Percentiles rank a stretch among this genome's conserved stretches.
Evolutionary conservation across 345 rosid genomes (phyloP).

Genomic region (Cardamine resedifolia): DNA sequence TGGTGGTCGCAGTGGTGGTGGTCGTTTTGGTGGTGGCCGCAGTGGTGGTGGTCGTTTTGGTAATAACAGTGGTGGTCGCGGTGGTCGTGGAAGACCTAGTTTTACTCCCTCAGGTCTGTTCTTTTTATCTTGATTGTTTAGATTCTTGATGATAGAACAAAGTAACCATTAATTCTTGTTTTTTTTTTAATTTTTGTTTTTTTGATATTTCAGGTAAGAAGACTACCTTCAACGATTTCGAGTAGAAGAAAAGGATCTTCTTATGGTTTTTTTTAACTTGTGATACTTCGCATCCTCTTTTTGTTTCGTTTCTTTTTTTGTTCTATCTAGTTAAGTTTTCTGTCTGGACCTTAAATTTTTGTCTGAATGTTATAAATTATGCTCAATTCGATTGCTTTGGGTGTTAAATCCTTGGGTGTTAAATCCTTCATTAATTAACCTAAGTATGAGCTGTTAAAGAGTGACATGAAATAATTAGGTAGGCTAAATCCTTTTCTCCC

Average conservation of each 20-base stretch:
- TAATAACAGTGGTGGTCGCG: too few relatives aligned
- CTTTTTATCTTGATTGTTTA: too few relatives aligned
- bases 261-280: not conserved
- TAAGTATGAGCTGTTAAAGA: too few relatives aligned
- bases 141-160: not conserved
- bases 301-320: slow-evolving; percentile 15
- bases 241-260: slow-evolving; percentile 26
- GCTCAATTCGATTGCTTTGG: slow-evolving; percentile 19
- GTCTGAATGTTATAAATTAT: slow-evolving; percentile 21
- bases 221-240: slow-evolving; percentile 41
- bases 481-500: not conserved
- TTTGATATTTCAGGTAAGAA: slow-evolving; percentile 37
- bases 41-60: slow-evolving; percentile 36
- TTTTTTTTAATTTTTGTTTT: not conserved
- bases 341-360: slow-evolving; percentile 27
- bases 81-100: slow-evolving; percentile 43
- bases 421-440: not conserved
- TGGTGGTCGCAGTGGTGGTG: slow-evolving; percentile 22
- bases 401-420: slow-evolving; percentile 12
- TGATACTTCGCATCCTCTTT: not conserved
- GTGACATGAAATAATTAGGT: not conserved
- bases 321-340: slow-evolving; percentile 4
- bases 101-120: slow-evolving; percentile 33
- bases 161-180: not conserved
- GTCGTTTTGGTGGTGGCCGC: slow-evolving; percentile 36